A percentile compares a stretch with the other conserved stretches of the same genome.
Conservation (phyloP, 2,329 filamentous ascomycete genomes). For the Podosphaera fusca region DNA sequence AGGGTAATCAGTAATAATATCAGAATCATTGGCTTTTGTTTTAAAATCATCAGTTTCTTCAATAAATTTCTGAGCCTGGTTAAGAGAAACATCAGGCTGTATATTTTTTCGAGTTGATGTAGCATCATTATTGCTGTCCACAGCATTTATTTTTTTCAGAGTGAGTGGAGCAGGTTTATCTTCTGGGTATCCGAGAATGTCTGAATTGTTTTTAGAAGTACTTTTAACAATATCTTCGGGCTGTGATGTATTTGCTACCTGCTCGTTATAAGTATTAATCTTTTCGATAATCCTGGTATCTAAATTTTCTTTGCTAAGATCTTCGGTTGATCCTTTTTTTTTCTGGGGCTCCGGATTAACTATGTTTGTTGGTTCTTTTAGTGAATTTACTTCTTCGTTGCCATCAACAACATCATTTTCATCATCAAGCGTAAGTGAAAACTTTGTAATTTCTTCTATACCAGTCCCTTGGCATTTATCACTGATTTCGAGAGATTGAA, state of each 20-base stretch:
- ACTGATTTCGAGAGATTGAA: slow-evolving; percentile 12
- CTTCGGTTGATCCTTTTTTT: not conserved
- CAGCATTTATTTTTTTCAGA: slow-evolving; percentile 18
- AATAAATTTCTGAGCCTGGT: no score
- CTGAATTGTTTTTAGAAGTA: not conserved
- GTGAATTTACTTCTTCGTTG: not conserved
- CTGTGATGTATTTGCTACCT: slow-evolving; percentile 2
- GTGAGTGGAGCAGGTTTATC: slow-evolving; percentile 49
- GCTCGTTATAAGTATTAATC: not conserved
- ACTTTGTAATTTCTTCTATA: not conserved
- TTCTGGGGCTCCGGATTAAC: not conserved
- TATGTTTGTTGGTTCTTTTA: not conserved
- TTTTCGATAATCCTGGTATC: no score
- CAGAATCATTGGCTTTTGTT: no score
- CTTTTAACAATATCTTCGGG: no score
- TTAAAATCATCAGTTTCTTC: no score
- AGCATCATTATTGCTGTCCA: not conserved
- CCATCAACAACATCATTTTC: not conserved
- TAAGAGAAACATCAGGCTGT: no score
- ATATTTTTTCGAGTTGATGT: no score
- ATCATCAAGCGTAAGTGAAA: not conserved
- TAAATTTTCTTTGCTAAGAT: no score
- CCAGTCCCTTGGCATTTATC: not conserved
- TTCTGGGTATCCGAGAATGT: slow-evolving; percentile 31
- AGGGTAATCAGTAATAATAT: slow-evolving; percentile 4